Conservation (phyloP, 495 filamentous ascomycete species). For the Bryoglossum gracile region DNA sequence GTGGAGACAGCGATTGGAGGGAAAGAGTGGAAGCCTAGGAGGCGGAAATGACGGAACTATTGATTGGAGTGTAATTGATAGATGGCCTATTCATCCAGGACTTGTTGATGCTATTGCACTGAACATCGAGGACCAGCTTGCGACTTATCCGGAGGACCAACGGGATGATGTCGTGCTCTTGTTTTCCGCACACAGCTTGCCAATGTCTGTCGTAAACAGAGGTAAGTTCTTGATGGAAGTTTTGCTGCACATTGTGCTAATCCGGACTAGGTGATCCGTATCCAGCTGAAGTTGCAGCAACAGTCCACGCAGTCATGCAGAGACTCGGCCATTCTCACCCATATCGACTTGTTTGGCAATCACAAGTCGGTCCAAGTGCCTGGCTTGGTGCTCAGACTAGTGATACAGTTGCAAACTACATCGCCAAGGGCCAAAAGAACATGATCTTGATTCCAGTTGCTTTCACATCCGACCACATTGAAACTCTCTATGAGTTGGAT, state of each 20-base stretch:
- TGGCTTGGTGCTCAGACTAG: conserved; percentile 95
- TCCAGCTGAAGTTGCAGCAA: conserved; percentile 94
- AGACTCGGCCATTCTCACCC: conserved; percentile 77
- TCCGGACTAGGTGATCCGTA: conserved; percentile 74
- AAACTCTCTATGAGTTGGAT: conserved; percentile 94
- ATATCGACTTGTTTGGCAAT: conserved; percentile 95
- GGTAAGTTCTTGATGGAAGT: conserved; percentile 38
- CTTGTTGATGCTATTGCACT: conserved; percentile 84
- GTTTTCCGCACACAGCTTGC: conserved; percentile 92
- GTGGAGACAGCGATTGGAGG: conserved; percentile 83
- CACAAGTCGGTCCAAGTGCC: conserved; percentile 88
- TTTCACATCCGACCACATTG: conserved; percentile 97
- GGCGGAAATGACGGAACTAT: conserved; percentile 55
- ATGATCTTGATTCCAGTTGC: conserved; percentile 91
- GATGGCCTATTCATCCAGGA: conserved; percentile 89
- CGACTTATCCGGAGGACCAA: conserved; percentile 72
- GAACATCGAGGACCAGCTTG: conserved; percentile 78
- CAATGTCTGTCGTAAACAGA: conserved; percentile 94
- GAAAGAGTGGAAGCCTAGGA: conserved; percentile 44
- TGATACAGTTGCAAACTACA: conserved; percentile 78
- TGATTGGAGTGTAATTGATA: conserved; percentile 95
- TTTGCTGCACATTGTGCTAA: conserved; percentile 3
- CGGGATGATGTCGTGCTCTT: conserved; percentile 75
- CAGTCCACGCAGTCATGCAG: conserved; percentile 93
- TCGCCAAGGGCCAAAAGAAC: conserved; percentile 85